These are phyloP conservation scores for Stachybotrys elegans DNA, from an alignment of 2,329 filamentous ascomycete species.

Conservation along the genomic window DNA sequence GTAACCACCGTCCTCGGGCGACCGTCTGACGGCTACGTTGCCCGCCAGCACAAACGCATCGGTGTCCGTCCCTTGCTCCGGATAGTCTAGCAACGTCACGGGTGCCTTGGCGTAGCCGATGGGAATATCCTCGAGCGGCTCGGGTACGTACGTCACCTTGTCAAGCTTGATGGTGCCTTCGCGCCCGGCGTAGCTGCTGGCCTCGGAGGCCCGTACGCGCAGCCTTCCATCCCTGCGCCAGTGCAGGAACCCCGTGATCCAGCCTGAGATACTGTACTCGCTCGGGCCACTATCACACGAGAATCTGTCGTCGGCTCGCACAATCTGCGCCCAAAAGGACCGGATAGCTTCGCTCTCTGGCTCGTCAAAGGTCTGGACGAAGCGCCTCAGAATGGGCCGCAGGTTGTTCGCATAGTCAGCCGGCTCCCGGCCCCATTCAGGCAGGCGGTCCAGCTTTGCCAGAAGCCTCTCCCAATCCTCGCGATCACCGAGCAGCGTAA, in stretches of 20 bases:
- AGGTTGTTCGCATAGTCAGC: constrained; percentile 31
- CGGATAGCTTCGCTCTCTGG: constrained; percentile 24
- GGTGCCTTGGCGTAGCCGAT: constrained; percentile 35
- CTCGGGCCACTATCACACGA: constrained; percentile 21
- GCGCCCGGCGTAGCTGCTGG: background rate
- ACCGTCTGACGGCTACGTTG: constrained; percentile 27
- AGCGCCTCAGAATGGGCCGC: constrained; percentile 36
- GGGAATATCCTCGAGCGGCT: constrained; percentile 22
- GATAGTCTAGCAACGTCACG: constrained; percentile 30
- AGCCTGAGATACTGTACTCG: constrained; percentile 37
- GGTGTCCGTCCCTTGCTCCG: constrained; percentile 16
- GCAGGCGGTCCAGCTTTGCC: constrained; percentile 35
- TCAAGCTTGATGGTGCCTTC: constrained; percentile 17
- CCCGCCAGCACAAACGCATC: constrained; percentile 32
- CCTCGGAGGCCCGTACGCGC: constrained; percentile 8
- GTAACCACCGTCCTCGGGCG: constrained; percentile 10
- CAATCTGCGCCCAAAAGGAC: constrained; percentile 40
- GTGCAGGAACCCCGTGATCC: constrained; percentile 43
- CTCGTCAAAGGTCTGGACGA: constrained; percentile 39
- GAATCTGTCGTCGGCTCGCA: constrained; percentile 25
- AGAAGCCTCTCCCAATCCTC: constrained; percentile 36
- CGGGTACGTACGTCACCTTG: constrained; percentile 21
- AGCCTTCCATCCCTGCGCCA: constrained; percentile 32
- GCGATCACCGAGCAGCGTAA: constrained; percentile 33
- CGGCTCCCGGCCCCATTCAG: constrained; percentile 38